Base-by-base conservation (phyloP, 1,284 basidiomycete genomes). In the Ganoderma multipileum region DNA sequence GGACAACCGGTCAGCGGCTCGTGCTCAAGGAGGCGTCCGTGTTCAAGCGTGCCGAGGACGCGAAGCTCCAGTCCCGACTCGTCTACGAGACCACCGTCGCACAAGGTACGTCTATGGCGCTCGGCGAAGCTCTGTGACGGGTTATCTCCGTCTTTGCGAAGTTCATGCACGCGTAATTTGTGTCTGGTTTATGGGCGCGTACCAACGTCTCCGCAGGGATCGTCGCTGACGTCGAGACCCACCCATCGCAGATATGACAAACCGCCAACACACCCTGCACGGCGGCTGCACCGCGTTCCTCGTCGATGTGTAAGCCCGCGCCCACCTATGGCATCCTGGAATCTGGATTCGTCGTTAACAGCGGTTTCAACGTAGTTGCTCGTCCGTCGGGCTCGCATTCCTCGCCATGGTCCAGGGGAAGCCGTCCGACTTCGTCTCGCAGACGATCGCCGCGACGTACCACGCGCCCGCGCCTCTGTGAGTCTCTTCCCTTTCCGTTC, bases 391-490 rank as follows among this genome's bases (percentile, higher is more conserved):
- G 14, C 82, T 84, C 4, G 79, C 84, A 0, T 80, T 86, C 12
- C 77, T 84, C 18, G 78, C 79, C 6, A 80, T 86, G 11, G 83
- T 83, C 0, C 74, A 77, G 20, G 78, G 77, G 20, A 62, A 38
- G 20, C 64, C 69, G 16, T 33, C 65, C 12, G 72, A 81, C n/a
- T 85, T 85, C 0, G 79, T 87, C 12, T 86, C 86, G 2, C 84
- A 86, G 70, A 81, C 84, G 2, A 84, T 87, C 82, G 82, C 83
- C 67, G 74, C 86, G 26, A 81, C 83, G 44, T 87, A 83, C 81
- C 85, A 70, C 20, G 69, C 69, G 16, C 69, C 69, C 41, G 69
- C 69, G 20, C 69, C 69, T 38, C 30, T 61, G 69, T 70, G 36
- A 58, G 69, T 70, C 3, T 18, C 18, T 7, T 5, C 18, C 18